These are phyloP conservation scores for Alternaria rosae DNA, from an alignment of 2,329 filamentous ascomycete species.

Conservation along the genomic window DNA sequence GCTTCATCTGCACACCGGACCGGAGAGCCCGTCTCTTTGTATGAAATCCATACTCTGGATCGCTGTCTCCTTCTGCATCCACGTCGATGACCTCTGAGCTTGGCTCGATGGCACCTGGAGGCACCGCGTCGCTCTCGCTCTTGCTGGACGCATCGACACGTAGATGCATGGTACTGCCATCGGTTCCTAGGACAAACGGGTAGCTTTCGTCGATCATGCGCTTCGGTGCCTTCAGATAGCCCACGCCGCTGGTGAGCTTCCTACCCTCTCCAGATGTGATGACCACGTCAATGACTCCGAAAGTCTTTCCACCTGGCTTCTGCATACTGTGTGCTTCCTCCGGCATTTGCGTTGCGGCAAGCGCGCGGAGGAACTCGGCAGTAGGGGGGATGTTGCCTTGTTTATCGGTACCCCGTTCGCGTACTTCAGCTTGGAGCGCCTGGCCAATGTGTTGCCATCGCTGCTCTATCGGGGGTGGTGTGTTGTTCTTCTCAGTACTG, in stretches of 20 bases:
- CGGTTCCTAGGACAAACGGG: neutral
- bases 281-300: conserved; percentile 52
- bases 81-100: neutral
- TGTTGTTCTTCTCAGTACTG: conserved; percentile 13
- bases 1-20: neutral
- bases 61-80: conserved; percentile 16
- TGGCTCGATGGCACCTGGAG: neutral
- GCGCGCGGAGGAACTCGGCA: conserved; percentile 49
- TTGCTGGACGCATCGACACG: neutral
- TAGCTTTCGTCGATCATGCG: conserved; percentile 34
- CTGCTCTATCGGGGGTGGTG: conserved; percentile 14
- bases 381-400: conserved; percentile 44
- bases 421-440: conserved; percentile 45
- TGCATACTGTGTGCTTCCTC: conserved; percentile 40
- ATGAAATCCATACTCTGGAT: conserved; percentile 3
- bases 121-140: neutral
- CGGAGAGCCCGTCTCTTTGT: conserved; percentile 12
- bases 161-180: neutral
- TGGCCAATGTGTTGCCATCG: conserved; percentile 48
- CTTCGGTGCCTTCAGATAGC: conserved; percentile 35
- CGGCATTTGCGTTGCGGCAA: conserved; percentile 51
- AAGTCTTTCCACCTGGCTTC: conserved; percentile 34
- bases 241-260: conserved; percentile 29
- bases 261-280: conserved; percentile 40
- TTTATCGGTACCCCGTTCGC: conserved; percentile 43